phyloP scores from a whole-genome alignment of 1,139 yeast species.

The Dujonia santamariae region DNA sequence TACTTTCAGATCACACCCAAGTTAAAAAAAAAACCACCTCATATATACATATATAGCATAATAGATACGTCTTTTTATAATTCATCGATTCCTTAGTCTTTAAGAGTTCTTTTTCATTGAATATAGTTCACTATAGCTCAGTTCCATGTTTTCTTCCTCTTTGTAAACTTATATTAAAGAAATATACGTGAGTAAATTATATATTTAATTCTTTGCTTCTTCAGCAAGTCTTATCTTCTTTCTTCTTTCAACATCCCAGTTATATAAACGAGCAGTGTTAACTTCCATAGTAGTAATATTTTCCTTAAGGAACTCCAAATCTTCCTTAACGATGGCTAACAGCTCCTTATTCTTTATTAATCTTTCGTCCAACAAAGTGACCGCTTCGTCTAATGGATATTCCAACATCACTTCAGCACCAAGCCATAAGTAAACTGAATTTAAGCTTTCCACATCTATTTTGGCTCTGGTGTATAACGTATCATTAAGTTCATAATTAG shows the following conservation, averaged over 20 bases:
- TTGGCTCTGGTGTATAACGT: slow-evolving; percentile 85
- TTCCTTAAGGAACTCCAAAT: slow-evolving; percentile 82
- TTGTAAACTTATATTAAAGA: too few species aligned
- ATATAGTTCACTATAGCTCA: too few species aligned
- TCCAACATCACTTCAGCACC: slow-evolving; percentile 99
- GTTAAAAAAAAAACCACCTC: too few species aligned
- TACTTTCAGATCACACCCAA: slow-evolving; percentile 49
- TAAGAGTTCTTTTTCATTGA: too few species aligned
- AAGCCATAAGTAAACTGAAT: slow-evolving; percentile 79
- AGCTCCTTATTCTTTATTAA: slow-evolving; percentile 61
- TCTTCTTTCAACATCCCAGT: slow-evolving; percentile 93
- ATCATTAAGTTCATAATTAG: slow-evolving; percentile 88
- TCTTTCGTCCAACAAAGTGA: slow-evolving; percentile 61
- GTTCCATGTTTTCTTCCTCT: too few species aligned
- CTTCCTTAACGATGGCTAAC: slow-evolving; percentile 66
- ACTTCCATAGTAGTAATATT: slow-evolving; percentile 98
- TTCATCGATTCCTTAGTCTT: too few species aligned
- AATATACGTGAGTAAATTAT: too few species aligned
- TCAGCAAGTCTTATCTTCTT: slow-evolving; percentile 41
- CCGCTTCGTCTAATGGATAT: slow-evolving; percentile 87
- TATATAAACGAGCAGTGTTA: slow-evolving; percentile 90
- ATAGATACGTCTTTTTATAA: too few species aligned
- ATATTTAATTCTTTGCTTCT: too few species aligned
- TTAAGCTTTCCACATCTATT: slow-evolving; percentile 45
- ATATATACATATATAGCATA: too few species aligned